Percentiles rank a stretch among this genome's conserved stretches.
Conservation (phyloP, 2,329 filamentous ascomycete species). For the Sporothrix brasiliensis region DNA sequence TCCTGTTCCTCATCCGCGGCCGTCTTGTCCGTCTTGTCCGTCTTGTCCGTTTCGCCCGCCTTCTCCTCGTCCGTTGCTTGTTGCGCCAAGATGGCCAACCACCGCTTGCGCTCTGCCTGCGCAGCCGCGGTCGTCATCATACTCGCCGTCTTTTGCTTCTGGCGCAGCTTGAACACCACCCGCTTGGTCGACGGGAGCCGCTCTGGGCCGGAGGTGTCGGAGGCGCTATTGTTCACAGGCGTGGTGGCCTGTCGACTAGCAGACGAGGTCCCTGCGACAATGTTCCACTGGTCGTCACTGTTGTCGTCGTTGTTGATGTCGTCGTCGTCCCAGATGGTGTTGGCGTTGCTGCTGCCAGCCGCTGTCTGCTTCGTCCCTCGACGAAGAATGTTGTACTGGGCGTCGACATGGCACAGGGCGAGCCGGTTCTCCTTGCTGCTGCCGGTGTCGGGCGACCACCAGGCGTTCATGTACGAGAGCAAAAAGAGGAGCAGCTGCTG, state of each 20-base stretch:
- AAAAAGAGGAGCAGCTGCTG: conserved; percentile 26
- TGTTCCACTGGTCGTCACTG: conserved; percentile 19
- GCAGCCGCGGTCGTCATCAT: background rate
- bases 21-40: background rate
- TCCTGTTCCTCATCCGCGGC: background rate
- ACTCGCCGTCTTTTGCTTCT: conserved; percentile 18
- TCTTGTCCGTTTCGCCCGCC: background rate
- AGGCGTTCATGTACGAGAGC: conserved; percentile 23
- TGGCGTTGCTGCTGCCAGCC: background rate
- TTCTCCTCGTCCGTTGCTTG: conserved; percentile 25
- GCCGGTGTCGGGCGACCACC: background rate
- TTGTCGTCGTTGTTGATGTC: background rate
- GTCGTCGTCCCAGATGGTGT: background rate
- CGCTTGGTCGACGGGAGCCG: background rate
- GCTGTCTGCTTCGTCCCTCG: background rate
- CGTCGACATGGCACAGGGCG: conserved; percentile 25
- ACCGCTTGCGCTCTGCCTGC: conserved; percentile 17
- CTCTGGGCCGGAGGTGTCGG: background rate
- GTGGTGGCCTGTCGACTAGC: background rate
- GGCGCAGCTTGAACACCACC: conserved; percentile 17
- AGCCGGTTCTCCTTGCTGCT: background rate
- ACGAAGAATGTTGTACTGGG: background rate
- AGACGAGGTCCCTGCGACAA: conserved; percentile 23
- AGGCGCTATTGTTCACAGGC: background rate
- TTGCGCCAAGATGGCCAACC: conserved; percentile 29